phyloP scores from a whole-genome alignment of 2,329 filamentous ascomycete species.

The Penicillium janthinellum region DNA sequence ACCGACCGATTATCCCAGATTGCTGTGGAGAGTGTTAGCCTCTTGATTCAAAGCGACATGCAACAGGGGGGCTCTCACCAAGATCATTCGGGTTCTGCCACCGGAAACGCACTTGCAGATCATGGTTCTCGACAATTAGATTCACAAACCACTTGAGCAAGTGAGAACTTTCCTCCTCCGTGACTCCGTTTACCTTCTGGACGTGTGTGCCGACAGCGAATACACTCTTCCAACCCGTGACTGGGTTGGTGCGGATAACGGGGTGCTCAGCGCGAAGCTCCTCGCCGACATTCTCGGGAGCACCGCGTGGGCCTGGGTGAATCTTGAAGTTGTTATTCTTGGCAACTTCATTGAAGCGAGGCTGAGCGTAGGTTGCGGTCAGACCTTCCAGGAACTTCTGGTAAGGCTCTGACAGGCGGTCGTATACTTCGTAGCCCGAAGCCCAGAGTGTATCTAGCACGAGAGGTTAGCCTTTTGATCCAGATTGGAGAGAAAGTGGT shows the following conservation, averaged over 20 bases:
- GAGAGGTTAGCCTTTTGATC: neutral
- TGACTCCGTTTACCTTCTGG: constrained; percentile 37
- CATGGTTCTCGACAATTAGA: constrained; percentile 45
- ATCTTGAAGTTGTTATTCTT: constrained; percentile 34
- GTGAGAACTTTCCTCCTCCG: constrained; percentile 35
- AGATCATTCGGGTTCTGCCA: constrained; percentile 49
- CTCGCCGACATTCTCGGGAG: constrained; percentile 59
- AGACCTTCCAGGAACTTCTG: constrained; percentile 44
- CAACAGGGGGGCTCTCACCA: constrained; percentile 20
- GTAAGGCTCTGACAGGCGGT: constrained; percentile 44
- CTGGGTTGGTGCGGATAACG: constrained; percentile 56
- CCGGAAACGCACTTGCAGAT: constrained; percentile 43
- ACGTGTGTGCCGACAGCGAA: constrained; percentile 39
- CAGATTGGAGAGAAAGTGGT: too few relatives aligned
- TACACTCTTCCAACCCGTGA: constrained; percentile 43
- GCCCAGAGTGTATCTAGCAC: constrained; percentile 47
- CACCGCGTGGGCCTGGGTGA: constrained; percentile 45
- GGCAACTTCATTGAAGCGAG: constrained; percentile 35
- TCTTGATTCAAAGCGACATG: neutral
- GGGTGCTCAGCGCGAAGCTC: constrained; percentile 52
- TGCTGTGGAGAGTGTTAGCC: constrained; percentile 36
- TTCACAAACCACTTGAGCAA: constrained; percentile 40
- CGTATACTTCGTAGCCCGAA: constrained; percentile 47
- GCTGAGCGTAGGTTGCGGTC: constrained; percentile 40
- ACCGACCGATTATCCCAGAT: constrained; percentile 63